A percentile compares a stretch with the other conserved stretches of the same genome.
These are phyloP conservation scores for Anethum foeniculum DNA, from an alignment of 140 eudicot species.

Conservation along the genomic window DNA sequence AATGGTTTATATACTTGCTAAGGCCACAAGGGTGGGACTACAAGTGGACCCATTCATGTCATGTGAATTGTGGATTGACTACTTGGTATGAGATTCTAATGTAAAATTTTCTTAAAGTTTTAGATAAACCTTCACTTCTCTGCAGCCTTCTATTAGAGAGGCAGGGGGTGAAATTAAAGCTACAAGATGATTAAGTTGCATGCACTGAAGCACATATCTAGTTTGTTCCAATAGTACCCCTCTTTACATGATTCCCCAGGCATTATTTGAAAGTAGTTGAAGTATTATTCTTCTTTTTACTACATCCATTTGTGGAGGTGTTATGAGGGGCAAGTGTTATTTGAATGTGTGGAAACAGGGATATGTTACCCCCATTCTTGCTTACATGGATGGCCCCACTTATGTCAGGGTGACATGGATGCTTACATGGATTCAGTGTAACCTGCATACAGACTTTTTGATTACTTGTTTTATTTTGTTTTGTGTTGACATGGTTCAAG, in stretches of 20 bases:
- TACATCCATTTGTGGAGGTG: conserved; percentile 47
- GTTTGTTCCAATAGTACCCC: conserved; percentile 26
- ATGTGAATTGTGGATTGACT: conserved; percentile 24
- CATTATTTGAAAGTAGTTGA: conserved; percentile 51
- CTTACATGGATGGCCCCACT: conserved; percentile 27
- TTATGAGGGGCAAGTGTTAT: conserved; percentile 33
- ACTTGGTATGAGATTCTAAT: conserved; percentile 42
- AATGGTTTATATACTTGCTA: conserved; percentile 47
- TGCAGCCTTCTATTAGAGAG: conserved; percentile 7
- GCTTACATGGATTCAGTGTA: conserved; percentile 5
- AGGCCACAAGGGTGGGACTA: conserved; percentile 38
- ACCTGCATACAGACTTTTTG: conserved; percentile 23
- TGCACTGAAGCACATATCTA: conserved; percentile 23
- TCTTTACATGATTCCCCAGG: conserved; percentile 54
- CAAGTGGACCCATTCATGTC: conserved; percentile 17
- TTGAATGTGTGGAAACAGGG: conserved; percentile 20
- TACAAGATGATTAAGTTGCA: conserved; percentile 10
- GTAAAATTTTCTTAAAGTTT: conserved; percentile 23
- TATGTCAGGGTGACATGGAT: conserved; percentile 10
- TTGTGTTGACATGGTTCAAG: conserved; percentile 19
- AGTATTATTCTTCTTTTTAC: conserved; percentile 35
- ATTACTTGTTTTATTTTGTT: conserved; percentile 33
- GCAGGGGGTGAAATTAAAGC: background rate
- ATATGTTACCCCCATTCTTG: conserved; percentile 21
- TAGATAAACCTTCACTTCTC: conserved; percentile 27